A percentile compares a stretch with the other conserved stretches of the same genome.
These are phyloP conservation scores for Trametes polyzona DNA, from an alignment of 1,284 basidiomycete species.

Conservation along the genomic window DNA sequence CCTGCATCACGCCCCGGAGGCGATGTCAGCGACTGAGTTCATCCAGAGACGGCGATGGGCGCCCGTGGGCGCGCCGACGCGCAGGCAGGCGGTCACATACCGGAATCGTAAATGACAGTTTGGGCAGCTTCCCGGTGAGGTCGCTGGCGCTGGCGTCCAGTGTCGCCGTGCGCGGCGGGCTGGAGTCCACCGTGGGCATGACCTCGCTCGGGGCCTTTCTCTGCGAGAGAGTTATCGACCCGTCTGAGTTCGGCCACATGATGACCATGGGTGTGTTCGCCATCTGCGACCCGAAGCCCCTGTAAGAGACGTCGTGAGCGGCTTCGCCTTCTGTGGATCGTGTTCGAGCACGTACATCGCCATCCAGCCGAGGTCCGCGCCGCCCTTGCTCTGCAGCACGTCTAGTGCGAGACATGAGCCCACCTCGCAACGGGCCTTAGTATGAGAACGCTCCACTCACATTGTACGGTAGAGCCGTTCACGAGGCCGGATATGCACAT, in stretches of 20 bases:
- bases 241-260: slow-evolving; percentile 49
- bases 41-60: not conserved
- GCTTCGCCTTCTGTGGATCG: not conserved
- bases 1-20: slow-evolving; percentile 4
- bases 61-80: not conserved
- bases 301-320: slow-evolving; percentile 13
- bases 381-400: slow-evolving; percentile 26
- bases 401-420: slow-evolving; percentile 14
- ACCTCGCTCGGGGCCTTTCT: slow-evolving; percentile 38
- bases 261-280: slow-evolving; percentile 47
- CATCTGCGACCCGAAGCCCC: slow-evolving; percentile 44
- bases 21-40: not conserved
- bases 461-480: slow-evolving; percentile 28
- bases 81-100: slow-evolving; percentile 12
- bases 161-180: slow-evolving; percentile 40
- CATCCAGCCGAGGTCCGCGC: slow-evolving; percentile 30
- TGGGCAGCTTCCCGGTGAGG: slow-evolving; percentile 29
- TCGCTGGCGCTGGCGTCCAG: slow-evolving; percentile 30
- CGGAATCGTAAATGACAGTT: slow-evolving; percentile 27
- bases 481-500: slow-evolving; percentile 31
- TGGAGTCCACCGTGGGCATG: slow-evolving; percentile 41
- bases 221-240: slow-evolving; percentile 47
- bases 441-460: slow-evolving; percentile 16
- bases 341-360: slow-evolving; percentile 25
- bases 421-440: not conserved